Evolutionary conservation across 805 yeast genomes (phyloP), one percentile per base, ranked within the genome.

Genomic region (Kuraishia hungarica): DNA sequence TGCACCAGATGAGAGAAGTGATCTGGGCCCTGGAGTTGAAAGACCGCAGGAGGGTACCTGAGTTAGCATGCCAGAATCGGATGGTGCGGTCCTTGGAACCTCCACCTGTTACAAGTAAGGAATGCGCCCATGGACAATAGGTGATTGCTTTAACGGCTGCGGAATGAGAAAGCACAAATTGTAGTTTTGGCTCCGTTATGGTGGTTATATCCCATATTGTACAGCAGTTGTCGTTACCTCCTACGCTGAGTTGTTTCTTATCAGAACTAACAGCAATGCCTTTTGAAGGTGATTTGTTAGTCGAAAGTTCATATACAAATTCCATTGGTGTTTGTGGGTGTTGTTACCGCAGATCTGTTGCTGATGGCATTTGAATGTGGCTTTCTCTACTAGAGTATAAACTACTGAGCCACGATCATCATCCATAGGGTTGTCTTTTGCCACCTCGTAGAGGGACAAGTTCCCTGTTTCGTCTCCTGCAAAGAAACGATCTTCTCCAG

Each of bases 91-190:
- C 97, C 61, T 82, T 84, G 21, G 86, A 81, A 0, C 97, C 97
- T 2, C 94, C 97, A 0, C 97, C 97, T 0, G 97, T 90, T 0
- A 93, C 97, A 39, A 92, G 67, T 8, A 92, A 69, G 1, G 86
- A 77, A 15, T 82, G 82, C 20, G 89, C 78, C 97, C 97, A 91
- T 0, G 97, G 97, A 65, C 97, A 92, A 62, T 81, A 92, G 2
- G 93, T 87, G 50, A 92, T 73, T 0, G 97, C 97, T 62, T 91
- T 91, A 0, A 92, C 92, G 0, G 97, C 97, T 1, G 97, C 96
- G 2, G 74, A 71, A 63, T 92, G 97, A 0, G 77, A 80, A 53
- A 91, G 71, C 10, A 68, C 65, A 63, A 76, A 81, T 57, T 71
- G 68, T 51, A 80, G 61, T 22, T 54, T 62, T 10, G 93, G 87